Conservation (phyloP, 495 filamentous ascomycete species). For the Annulohypoxylon stygium region DNA sequence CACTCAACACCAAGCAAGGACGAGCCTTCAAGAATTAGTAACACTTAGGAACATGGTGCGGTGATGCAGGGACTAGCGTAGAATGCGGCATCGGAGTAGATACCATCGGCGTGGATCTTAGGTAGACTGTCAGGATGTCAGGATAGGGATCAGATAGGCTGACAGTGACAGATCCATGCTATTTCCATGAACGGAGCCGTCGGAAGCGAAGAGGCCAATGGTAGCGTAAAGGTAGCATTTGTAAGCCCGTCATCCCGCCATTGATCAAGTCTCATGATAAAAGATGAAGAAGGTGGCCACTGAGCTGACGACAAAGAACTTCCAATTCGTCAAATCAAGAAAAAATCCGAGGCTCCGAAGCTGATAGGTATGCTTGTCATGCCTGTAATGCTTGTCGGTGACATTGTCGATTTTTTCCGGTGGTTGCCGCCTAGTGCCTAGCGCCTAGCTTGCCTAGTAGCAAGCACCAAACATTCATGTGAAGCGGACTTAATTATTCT, state of each 20-base stretch:
- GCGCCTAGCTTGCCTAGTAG: not conserved
- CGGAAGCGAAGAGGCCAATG: conserved; percentile 22
- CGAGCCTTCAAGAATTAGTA: conserved; percentile 22
- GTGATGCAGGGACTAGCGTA: conserved; percentile 32
- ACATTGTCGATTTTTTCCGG: conserved; percentile 18
- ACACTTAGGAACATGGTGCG: conserved; percentile 9
- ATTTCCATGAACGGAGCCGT: conserved; percentile 19
- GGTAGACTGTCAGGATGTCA: not conserved
- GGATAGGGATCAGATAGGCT: not conserved
- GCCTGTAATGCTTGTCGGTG: not conserved
- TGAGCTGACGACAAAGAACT: not conserved
- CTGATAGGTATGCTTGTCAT: conserved; percentile 4
- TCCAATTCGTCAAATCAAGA: conserved; percentile 25
- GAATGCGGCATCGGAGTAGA: conserved; percentile 30
- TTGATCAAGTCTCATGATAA: conserved; percentile 15
- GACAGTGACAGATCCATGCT: conserved; percentile 19
- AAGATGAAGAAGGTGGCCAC: not conserved
- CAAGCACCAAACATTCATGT: not conserved
- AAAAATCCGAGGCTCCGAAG: conserved; percentile 25
- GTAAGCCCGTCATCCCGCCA: conserved; percentile 3
- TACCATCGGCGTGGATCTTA: conserved; percentile 20
- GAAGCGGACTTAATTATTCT: conserved; percentile 1
- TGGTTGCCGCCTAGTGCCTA: conserved; percentile 5
- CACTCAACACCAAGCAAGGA: conserved; percentile 10
- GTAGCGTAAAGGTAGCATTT: conserved; percentile 26